A percentile compares a stretch with the other conserved stretches of the same genome.
Evolutionary conservation across 352 stramenopile genomes (phyloP).

Genomic region (Saprolegnia parasitica): DNA sequence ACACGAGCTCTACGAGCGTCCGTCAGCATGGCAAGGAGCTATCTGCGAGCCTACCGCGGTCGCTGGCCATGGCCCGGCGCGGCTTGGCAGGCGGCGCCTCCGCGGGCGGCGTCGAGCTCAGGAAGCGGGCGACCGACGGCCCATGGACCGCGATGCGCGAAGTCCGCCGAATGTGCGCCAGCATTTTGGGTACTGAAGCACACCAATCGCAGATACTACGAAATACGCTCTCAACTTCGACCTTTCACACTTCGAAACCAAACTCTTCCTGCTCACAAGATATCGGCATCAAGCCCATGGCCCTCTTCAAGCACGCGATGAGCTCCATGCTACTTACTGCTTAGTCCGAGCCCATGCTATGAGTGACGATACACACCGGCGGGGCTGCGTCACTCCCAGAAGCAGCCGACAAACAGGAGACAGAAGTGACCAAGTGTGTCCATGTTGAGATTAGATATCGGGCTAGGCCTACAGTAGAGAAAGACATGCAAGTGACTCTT

Average conservation of each 20-base stretch:
- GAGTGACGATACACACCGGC: too few species aligned
- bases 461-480: too few species aligned
- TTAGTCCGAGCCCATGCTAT: too few species aligned
- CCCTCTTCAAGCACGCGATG: too few species aligned
- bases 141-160: background rate
- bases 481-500: slow-evolving; percentile 11
- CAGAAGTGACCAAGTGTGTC: background rate
- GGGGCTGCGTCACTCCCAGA: too few species aligned
- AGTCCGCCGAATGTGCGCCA: slow-evolving; percentile 19
- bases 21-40: background rate
- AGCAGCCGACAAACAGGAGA: background rate
- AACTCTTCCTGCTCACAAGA: too few species aligned
- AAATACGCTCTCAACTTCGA: background rate
- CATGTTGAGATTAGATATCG: background rate
- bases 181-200: slow-evolving; percentile 13
- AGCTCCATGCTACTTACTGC: too few species aligned
- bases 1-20: slow-evolving; percentile 11
- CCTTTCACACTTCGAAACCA: background rate
- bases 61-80: slow-evolving; percentile 5
- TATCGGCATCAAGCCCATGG: background rate
- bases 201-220: slow-evolving; percentile 8
- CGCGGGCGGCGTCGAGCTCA: background rate
- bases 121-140: background rate
- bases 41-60: background rate
- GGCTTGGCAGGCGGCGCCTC: slow-evolving; percentile 3